These are phyloP conservation scores for Chalciporus pseudorubinellus DNA, from an alignment of 768 basidiomycete species.

Conservation along the genomic window DNA sequence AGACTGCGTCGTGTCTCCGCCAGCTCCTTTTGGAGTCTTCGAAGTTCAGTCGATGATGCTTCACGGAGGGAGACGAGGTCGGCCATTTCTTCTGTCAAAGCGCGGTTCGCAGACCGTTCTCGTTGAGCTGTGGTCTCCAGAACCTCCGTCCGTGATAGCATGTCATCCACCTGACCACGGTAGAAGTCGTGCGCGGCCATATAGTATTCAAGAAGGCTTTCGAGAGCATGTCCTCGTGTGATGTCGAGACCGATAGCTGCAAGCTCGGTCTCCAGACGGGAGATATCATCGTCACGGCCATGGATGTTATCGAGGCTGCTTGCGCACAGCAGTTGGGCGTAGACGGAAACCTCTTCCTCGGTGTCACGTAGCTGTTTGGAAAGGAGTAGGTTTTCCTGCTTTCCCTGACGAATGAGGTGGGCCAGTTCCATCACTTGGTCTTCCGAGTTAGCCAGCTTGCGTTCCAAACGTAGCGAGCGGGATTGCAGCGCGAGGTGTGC, in stretches of 20 bases:
- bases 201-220: conserved; percentile 13
- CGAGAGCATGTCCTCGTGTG: conserved; percentile 9
- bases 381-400: conserved; percentile 51
- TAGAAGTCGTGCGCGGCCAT: conserved; percentile 37
- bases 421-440: conserved; percentile 65
- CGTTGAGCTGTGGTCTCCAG: conserved; percentile 10
- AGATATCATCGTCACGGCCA: background rate
- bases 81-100: conserved; percentile 37
- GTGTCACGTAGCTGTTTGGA: conserved; percentile 15
- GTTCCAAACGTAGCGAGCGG: conserved; percentile 53
- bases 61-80: conserved; percentile 41
- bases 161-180: conserved; percentile 33
- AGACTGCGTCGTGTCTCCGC: conserved; percentile 19
- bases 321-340: conserved; percentile 11
- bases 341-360: conserved; percentile 18
- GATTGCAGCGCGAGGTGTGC: conserved; percentile 40
- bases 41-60: conserved; percentile 41
- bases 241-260: conserved; percentile 18
- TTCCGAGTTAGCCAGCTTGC: conserved; percentile 67
- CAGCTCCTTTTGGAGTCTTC: conserved; percentile 40
- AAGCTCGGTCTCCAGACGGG: conserved; percentile 18
- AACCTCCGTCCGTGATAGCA: conserved; percentile 19
- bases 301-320: background rate
- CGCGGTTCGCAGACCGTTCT: conserved; percentile 18
- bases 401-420: conserved; percentile 55